A percentile compares a stretch with the other conserved stretches of the same genome.
Evolutionary conservation across 371 early-diverging fungal species (phyloP).

Genomic region (Mucor ambiguus): DNA sequence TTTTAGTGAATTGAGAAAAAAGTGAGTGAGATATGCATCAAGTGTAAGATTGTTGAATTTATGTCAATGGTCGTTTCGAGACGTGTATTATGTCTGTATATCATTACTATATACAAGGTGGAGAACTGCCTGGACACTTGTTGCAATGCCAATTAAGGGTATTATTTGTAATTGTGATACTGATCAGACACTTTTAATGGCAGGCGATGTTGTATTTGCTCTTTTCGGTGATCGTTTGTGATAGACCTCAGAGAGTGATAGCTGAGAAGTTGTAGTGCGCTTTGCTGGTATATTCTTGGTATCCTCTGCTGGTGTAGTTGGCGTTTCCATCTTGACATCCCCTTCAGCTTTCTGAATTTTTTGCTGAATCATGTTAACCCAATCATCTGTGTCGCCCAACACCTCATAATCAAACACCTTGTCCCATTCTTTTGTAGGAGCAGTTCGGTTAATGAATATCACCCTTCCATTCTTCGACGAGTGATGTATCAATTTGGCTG

Average conservation of each 20-base stretch:
- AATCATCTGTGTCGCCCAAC: conserved; percentile 77
- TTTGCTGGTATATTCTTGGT: not conserved
- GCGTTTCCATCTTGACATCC: not conserved
- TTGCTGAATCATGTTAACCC: conserved; percentile 46
- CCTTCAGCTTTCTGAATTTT: not conserved
- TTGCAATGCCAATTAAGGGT: not conserved
- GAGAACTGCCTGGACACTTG: not conserved
- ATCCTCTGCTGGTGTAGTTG: not conserved
- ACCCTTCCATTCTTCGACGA: conserved; percentile 40
- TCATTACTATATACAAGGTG: not conserved
- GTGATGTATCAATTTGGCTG: conserved; percentile 59
- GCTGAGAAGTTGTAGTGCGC: not conserved
- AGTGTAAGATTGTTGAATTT: no score
- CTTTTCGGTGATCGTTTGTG: not conserved
- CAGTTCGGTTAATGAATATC: conserved; percentile 65
- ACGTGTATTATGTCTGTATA: no score
- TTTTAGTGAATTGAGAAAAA: no score
- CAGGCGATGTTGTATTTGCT: not conserved
- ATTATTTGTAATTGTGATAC: not conserved
- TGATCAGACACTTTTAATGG: not conserved
- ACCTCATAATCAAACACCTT: conserved; percentile 87
- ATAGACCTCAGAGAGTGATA: not conserved
- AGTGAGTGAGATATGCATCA: no score
- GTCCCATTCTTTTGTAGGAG: conserved; percentile 81
- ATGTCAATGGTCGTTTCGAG: no score